Base-by-base conservation (phyloP, 106 monocot species). In the Cymbidium sinense region DNA sequence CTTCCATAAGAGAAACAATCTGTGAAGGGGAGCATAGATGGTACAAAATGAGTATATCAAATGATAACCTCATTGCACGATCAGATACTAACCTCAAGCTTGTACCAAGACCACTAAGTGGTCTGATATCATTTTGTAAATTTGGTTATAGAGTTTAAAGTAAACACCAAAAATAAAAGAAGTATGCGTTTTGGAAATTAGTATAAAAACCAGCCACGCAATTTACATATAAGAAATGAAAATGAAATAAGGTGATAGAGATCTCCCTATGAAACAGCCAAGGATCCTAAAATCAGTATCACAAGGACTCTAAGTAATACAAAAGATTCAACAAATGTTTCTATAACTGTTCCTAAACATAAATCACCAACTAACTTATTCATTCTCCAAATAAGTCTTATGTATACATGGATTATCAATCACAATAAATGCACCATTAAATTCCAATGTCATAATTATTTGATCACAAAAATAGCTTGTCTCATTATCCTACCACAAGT, bases 71-170 rank as follows among this genome's bases (percentile, higher is more conserved):
- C n/a, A 50, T 76, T 30, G 54, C 58, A n/a, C 52, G 50, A 50
- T 81, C 31, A 54, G 75, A 70, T 74, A 72, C 44, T 47, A 89
- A 78, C 52, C 67, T 76, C 36, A 50, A 69, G 41, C 47, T 28
- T 73, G 23, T 58, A 44, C 58, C 74, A 81, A 75, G 50, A 62
- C 76, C 73, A 79, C 50, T 80, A n/a, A n/a, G n/a, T n/a, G n/a
- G n/a, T n/a, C n/a, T n/a, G n/a, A n/a, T n/a, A n/a, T n/a, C n/a
- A n/a, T 77, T 71, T 87, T 79, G 70, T 54, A 78, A 65, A 81
- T 67, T 85, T 85, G 77, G 82, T 79, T 54, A 77, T 43, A 35
- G 54, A 74, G 30, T 47, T n/a, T 72, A 83, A 85, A 77, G 78
- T 67, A 85, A 83, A 82, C 75, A 50, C 80, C 70, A 77, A 73